These are phyloP conservation scores for Hygrophorus pudorinus DNA, from an alignment of 768 basidiomycete species.

Conservation along the genomic window DNA sequence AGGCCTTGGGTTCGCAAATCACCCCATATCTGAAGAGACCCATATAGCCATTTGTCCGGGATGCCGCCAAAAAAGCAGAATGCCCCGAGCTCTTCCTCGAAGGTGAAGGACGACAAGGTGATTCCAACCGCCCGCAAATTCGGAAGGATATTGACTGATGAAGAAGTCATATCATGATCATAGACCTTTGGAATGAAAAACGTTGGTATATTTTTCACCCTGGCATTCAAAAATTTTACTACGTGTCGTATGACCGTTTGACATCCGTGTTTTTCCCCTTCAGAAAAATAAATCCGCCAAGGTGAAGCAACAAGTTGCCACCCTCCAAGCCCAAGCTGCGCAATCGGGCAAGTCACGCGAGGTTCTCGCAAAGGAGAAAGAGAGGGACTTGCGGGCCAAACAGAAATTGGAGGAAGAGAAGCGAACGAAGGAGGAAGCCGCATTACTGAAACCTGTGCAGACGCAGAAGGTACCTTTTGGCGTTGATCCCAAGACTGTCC, in stretches of 20 bases:
- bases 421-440: constrained; percentile 75
- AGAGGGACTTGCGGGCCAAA: constrained; percentile 69
- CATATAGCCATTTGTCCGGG: background rate
- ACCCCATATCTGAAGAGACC: background rate
- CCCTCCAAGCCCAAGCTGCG: constrained; percentile 69
- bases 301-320: constrained; percentile 78
- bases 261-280: background rate
- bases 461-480: constrained; percentile 87
- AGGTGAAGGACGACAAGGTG: constrained; percentile 79
- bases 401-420: constrained; percentile 75
- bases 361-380: constrained; percentile 74
- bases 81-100: constrained; percentile 38
- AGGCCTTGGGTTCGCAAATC: too few species aligned
- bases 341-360: constrained; percentile 74
- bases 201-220: constrained; percentile 29
- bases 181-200: constrained; percentile 90
- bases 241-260: background rate
- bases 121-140: constrained; percentile 10
- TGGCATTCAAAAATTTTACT: constrained; percentile 2
- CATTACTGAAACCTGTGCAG: constrained; percentile 71
- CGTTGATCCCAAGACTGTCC: constrained; percentile 90
- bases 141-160: constrained; percentile 20
- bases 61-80: constrained; percentile 81
- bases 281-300: constrained; percentile 94
- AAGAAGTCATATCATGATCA: constrained; percentile 14